Percentiles rank a stretch among this genome's conserved stretches.
Evolutionary conservation across 1,284 basidiomycete species (phyloP).

Genomic region (Moesziomyces globuligerus): DNA sequence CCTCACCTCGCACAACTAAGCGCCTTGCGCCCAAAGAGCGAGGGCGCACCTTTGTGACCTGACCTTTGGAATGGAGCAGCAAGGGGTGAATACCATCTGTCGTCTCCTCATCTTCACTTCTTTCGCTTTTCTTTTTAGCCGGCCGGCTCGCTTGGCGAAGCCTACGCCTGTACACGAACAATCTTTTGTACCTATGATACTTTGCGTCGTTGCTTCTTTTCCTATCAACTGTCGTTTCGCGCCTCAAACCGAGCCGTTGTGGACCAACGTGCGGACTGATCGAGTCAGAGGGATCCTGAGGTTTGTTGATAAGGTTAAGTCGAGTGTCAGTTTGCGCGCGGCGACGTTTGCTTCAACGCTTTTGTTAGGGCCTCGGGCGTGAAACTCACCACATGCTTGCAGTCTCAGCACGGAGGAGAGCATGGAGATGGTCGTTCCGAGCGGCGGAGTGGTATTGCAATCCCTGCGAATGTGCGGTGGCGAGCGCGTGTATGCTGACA

Average conservation of each 20-base stretch:
- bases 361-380: too few relatives aligned
- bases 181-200: not conserved
- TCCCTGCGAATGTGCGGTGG: too few relatives aligned
- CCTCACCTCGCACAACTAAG: constrained; percentile 62
- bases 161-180: not conserved
- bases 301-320: too few relatives aligned
- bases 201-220: not conserved
- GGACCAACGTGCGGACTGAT: too few relatives aligned
- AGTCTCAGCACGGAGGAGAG: too few relatives aligned
- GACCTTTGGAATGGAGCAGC: not conserved
- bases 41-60: not conserved
- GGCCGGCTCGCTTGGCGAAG: not conserved
- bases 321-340: too few relatives aligned
- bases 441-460: too few relatives aligned
- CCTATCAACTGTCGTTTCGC: not conserved
- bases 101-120: not conserved
- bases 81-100: not conserved
- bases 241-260: too few relatives aligned
- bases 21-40: not conserved
- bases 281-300: too few relatives aligned
- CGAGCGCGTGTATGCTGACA: not conserved
- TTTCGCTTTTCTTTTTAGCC: not conserved
- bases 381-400: too few relatives aligned
- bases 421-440: too few relatives aligned
- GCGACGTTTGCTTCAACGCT: too few relatives aligned